Conservation (phyloP, 129 eudicot species). For the Chrysanthemum seticuspe region DNA sequence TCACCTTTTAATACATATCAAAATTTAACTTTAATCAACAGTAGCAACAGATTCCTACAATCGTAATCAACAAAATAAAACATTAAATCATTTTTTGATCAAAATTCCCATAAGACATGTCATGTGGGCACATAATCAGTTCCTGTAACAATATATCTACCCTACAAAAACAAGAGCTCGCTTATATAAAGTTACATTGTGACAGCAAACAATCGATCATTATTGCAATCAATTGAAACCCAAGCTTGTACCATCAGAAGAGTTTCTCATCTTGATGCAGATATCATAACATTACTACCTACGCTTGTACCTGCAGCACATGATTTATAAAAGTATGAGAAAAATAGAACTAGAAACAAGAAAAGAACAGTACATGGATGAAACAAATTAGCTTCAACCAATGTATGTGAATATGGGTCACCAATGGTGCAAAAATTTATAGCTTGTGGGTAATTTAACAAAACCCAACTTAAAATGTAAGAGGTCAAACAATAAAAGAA, state of each 20-base stretch:
- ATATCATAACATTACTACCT: constrained; percentile 25
- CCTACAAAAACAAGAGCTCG: constrained; percentile 9
- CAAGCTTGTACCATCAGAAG: neutral
- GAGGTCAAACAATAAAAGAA: neutral
- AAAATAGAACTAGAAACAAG: neutral
- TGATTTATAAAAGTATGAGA: neutral
- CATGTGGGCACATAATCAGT: no score
- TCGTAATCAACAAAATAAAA: neutral
- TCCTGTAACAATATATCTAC: no score
- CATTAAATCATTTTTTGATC: neutral
- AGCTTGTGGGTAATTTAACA: no score
- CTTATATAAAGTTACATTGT: neutral
- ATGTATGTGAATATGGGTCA: neutral
- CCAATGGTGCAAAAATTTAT: no score
- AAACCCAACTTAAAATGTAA: no score
- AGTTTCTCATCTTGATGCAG: constrained; percentile 7
- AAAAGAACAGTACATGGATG: neutral
- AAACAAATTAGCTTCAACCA: no score
- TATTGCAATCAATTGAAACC: no score
- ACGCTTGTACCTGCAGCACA: constrained; percentile 58
- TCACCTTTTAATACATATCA: no score
- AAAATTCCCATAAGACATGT: neutral
- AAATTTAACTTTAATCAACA: no score
- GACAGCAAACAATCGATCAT: neutral
- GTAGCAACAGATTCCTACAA: neutral